Percentiles rank a stretch among this genome's conserved stretches.
phyloP scores from a whole-genome alignment of 495 filamentous ascomycete species.

The Neurospora sublineolata region DNA sequence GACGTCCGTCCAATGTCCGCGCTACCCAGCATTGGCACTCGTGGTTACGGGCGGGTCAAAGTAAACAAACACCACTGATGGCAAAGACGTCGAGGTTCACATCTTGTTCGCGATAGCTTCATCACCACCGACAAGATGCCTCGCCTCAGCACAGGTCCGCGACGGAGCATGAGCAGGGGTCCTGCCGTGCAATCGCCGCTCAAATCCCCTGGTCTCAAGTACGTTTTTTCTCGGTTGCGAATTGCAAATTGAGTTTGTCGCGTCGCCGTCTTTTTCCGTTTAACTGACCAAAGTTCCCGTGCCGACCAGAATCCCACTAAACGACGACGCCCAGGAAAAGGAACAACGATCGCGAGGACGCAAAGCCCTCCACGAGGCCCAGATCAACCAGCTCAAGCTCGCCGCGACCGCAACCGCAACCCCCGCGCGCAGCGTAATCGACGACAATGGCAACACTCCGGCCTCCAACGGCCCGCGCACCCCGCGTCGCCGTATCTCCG shows the following conservation, averaged over 20 bases:
- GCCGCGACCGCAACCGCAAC: slow-evolving; percentile 54
- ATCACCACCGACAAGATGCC: slow-evolving; percentile 45
- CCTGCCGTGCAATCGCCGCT: slow-evolving; percentile 10
- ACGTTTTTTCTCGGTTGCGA: slow-evolving; percentile 38
- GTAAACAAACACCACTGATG: slow-evolving; percentile 17
- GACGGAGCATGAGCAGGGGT: slow-evolving; percentile 42
- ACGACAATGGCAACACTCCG: slow-evolving; percentile 43
- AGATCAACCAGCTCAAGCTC: slow-evolving; percentile 82
- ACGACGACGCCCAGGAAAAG: slow-evolving; percentile 91
- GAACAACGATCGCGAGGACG: slow-evolving; percentile 77
- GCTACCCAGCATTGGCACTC: not conserved
- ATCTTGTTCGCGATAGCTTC: not conserved
- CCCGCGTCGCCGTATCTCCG: slow-evolving; percentile 33
- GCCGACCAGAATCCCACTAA: slow-evolving; percentile 65
- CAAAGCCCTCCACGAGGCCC: slow-evolving; percentile 77
- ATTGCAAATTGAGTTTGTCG: slow-evolving; percentile 6
- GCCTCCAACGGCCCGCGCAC: slow-evolving; percentile 46
- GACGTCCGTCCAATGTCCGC: not conserved
- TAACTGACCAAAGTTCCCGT: not conserved
- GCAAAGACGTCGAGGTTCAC: not conserved
- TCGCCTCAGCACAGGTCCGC: slow-evolving; percentile 53
- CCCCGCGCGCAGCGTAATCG: slow-evolving; percentile 55
- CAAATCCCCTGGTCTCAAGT: slow-evolving; percentile 17
- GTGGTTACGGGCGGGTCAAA: slow-evolving; percentile 3
- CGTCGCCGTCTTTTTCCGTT: not conserved